phyloP scores from a whole-genome alignment of 306 rosid species.

The Sesbania bispinosa region DNA sequence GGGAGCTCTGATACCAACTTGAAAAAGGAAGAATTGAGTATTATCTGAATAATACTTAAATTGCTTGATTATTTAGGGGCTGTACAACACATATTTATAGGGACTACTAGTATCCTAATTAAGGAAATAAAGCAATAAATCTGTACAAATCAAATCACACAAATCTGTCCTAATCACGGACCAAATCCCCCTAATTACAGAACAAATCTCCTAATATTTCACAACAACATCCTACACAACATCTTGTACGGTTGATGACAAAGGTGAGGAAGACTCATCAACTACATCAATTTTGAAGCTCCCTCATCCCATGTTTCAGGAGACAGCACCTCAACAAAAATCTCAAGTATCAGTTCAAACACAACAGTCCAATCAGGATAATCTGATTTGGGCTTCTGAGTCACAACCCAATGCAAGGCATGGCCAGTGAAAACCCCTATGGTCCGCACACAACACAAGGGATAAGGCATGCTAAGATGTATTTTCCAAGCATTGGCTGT shows the following conservation, averaged over 20 bases:
- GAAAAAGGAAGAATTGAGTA: no score
- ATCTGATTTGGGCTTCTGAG: neutral
- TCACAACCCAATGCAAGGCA: neutral
- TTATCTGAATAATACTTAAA: no score
- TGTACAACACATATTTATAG: no score
- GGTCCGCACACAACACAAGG: neutral
- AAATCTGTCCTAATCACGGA: no score
- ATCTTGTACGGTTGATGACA: neutral
- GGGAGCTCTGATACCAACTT: no score
- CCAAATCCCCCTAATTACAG: no score
- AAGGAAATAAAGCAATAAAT: no score
- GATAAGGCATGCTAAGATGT: neutral
- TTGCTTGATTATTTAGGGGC: no score
- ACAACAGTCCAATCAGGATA: neutral
- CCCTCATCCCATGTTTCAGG: no score
- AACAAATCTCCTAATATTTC: no score
- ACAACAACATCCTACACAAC: neutral
- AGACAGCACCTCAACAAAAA: neutral
- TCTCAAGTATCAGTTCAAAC: neutral
- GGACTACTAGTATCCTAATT: no score
- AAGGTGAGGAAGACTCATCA: neutral
- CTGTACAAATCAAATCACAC: no score
- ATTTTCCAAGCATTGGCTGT: neutral
- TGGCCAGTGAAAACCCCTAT: neutral
- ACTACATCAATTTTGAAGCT: neutral